Conservation (phyloP, 2,329 filamentous ascomycete genomes). For the Alternaria incomplexa region DNA sequence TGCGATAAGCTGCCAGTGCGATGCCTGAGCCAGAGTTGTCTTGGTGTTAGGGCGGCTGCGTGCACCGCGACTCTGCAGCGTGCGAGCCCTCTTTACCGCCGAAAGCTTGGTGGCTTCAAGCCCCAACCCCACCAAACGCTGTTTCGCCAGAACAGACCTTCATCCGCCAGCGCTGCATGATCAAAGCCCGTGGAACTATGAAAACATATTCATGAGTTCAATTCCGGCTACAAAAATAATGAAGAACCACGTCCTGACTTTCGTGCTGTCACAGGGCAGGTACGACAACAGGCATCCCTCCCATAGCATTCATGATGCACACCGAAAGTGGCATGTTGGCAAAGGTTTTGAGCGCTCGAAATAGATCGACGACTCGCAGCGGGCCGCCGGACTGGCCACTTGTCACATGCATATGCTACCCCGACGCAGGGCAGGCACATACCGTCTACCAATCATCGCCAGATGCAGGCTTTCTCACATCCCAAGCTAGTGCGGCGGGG, state of each 20-base stretch:
- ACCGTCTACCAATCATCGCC: constrained; percentile 34
- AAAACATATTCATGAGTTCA: background rate
- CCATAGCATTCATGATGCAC: constrained; percentile 15
- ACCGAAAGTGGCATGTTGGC: constrained; percentile 15
- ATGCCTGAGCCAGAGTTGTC: background rate
- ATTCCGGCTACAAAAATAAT: background rate
- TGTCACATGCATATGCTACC: constrained; percentile 40
- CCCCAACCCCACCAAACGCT: constrained; percentile 3
- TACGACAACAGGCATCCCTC: constrained; percentile 17
- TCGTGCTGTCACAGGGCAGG: background rate
- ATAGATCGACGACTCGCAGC: constrained; percentile 43
- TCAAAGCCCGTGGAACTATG: background rate
- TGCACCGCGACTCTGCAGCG: constrained; percentile 1
- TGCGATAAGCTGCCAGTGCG: background rate
- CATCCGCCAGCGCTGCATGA: background rate
- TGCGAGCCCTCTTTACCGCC: constrained; percentile 18
- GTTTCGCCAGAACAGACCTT: background rate
- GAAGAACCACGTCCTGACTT: background rate
- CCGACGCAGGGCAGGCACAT: constrained; percentile 39
- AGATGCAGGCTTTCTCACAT: constrained; percentile 17
- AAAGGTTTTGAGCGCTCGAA: constrained; percentile 29
- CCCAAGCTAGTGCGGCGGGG: constrained; percentile 26
- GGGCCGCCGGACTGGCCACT: constrained; percentile 34
- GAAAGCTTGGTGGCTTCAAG: constrained; percentile 9
- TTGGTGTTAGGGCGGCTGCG: constrained; percentile 19